Evolutionary conservation across 2,329 filamentous ascomycete genomes (phyloP).

Genomic region (Thielaviopsis ethacetica): DNA sequence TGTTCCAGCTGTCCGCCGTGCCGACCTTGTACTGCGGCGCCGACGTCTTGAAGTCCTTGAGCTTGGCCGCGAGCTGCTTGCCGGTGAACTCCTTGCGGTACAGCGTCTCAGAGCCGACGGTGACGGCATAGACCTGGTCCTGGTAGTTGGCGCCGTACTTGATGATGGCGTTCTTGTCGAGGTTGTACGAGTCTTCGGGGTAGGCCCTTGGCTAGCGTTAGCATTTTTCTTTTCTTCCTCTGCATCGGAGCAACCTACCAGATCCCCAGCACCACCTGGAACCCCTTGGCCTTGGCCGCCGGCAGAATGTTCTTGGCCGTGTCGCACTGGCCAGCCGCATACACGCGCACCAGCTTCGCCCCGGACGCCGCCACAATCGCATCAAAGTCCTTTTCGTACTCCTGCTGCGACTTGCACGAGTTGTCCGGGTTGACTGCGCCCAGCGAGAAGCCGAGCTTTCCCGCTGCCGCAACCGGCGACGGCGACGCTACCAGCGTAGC

Average conservation of each 20-base stretch:
- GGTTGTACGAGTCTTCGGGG: conserved; percentile 41
- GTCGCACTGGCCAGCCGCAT: conserved; percentile 51
- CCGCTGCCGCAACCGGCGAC: conserved; percentile 24
- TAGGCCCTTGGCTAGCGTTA: conserved; percentile 34
- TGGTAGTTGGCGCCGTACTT: conserved; percentile 30
- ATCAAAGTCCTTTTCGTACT: conserved; percentile 51
- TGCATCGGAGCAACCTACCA: conserved; percentile 39
- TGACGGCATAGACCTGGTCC: conserved; percentile 49
- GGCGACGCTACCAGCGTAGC: conserved; percentile 14
- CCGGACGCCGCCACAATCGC: conserved; percentile 34
- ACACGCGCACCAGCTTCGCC: conserved; percentile 44
- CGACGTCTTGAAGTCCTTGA: conserved; percentile 41
- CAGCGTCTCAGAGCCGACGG: conserved; percentile 53
- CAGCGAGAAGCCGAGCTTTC: conserved; percentile 44
- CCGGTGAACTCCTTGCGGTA: conserved; percentile 54
- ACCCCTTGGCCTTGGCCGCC: conserved; percentile 45
- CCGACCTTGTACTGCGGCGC: conserved; percentile 41
- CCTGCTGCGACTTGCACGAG: conserved; percentile 41
- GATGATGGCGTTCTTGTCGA: conserved; percentile 37
- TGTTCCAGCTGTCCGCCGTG: conserved; percentile 60
- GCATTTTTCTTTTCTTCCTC: no score
- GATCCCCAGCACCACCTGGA: conserved; percentile 54
- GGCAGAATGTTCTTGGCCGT: conserved; percentile 45
- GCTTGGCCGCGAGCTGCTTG: conserved; percentile 40
- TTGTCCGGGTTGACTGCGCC: conserved; percentile 46